Conservation (phyloP, 495 filamentous ascomycete genomes). For the Penicillium verhagenii region DNA sequence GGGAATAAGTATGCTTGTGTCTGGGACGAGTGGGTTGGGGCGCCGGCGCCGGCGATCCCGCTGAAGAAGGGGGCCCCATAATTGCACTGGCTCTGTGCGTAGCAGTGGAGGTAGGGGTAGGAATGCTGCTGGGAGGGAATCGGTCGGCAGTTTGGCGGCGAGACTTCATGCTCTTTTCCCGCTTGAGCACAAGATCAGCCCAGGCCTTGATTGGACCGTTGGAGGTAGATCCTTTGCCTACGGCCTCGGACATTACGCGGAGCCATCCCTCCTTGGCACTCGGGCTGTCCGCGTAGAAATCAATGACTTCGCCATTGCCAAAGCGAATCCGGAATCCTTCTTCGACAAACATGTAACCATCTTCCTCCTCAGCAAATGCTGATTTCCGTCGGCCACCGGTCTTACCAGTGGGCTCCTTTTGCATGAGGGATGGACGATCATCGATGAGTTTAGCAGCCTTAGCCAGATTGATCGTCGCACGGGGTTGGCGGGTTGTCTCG, state of each 20-base stretch:
- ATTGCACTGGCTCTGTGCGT: slow-evolving; percentile 24
- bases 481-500: slow-evolving; percentile 89
- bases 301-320: slow-evolving; percentile 94
- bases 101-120: slow-evolving; percentile 21
- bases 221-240: slow-evolving; percentile 62
- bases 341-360: slow-evolving; percentile 99
- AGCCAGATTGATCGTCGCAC: slow-evolving; percentile 92
- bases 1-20: slow-evolving; percentile 46
- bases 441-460: slow-evolving; percentile 95
- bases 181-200: slow-evolving; percentile 79
- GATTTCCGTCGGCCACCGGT: slow-evolving; percentile 81
- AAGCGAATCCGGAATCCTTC: slow-evolving; percentile 98
- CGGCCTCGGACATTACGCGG: slow-evolving; percentile 79
- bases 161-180: slow-evolving; percentile 37
- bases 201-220: slow-evolving; percentile 56
- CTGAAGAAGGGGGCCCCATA: slow-evolving; percentile 28
- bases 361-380: slow-evolving; percentile 96
- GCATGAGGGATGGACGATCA: slow-evolving; percentile 77
- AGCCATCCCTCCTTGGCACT: slow-evolving; percentile 93
- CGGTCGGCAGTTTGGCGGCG: slow-evolving; percentile 34
- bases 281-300: slow-evolving; percentile 92
- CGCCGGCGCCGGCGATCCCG: slow-evolving; percentile 28
- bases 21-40: slow-evolving; percentile 29
- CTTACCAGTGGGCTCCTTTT: slow-evolving; percentile 73
- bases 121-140: slow-evolving; percentile 18